These are phyloP conservation scores for Coniella vitis DNA, from an alignment of 2,329 filamentous ascomycete genomes.

Conservation along the genomic window DNA sequence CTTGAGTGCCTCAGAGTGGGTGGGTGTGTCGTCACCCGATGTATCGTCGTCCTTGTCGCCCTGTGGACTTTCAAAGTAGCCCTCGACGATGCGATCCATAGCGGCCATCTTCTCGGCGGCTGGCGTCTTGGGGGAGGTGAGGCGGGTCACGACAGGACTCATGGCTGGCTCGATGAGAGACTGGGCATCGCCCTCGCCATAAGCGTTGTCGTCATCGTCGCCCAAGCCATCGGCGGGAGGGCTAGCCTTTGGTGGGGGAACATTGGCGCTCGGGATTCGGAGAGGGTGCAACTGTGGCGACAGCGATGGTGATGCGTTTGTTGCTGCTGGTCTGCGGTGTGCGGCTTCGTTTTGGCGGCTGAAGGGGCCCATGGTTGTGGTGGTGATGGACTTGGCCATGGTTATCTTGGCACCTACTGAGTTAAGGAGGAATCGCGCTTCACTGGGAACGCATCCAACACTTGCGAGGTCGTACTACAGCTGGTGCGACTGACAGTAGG, in stretches of 20 bases:
- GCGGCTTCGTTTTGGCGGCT: neutral
- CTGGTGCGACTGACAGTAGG: neutral
- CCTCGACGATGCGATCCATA: conserved; percentile 36
- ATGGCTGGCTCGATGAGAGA: conserved; percentile 54
- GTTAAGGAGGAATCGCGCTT: too few relatives aligned
- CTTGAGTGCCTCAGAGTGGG: neutral
- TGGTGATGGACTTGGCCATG: neutral
- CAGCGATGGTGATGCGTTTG: neutral
- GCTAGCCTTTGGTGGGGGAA: neutral
- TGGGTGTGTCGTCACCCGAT: conserved; percentile 9
- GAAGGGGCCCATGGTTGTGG: neutral
- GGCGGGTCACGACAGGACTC: conserved; percentile 47
- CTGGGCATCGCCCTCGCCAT: conserved; percentile 50
- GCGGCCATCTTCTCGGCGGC: conserved; percentile 52
- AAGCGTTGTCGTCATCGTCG: conserved; percentile 33
- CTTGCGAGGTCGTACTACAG: neutral
- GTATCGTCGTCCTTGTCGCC: conserved; percentile 9
- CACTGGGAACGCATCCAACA: neutral
- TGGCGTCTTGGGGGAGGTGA: conserved; percentile 48
- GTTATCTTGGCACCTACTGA: too few relatives aligned
- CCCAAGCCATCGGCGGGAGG: conserved; percentile 16
- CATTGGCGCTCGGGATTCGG: neutral
- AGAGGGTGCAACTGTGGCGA: conserved; percentile 2
- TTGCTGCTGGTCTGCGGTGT: neutral
- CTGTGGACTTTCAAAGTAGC: conserved; percentile 26